Evolutionary conservation across 2,329 filamentous ascomycete species (phyloP).

Genomic region (Mollisia scopiformis): DNA sequence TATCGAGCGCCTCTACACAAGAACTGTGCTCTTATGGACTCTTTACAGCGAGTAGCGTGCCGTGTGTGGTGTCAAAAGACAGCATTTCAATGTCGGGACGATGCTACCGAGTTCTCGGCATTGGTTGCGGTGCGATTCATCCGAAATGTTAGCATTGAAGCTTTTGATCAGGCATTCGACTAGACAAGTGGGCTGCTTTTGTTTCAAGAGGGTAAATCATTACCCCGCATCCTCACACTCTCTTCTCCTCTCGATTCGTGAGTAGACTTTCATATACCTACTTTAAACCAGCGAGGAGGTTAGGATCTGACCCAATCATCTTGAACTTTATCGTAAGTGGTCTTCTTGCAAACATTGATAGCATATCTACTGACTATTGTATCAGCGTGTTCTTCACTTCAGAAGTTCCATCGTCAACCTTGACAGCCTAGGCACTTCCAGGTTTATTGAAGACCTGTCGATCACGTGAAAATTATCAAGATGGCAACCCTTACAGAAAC

Average conservation of each 20-base stretch:
- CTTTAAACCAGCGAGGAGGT: not conserved
- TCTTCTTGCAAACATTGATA: no score
- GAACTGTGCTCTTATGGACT: not conserved
- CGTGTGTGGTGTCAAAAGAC: not conserved
- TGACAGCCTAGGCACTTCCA: no score
- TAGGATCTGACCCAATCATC: not conserved
- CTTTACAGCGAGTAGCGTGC: not conserved
- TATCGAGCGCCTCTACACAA: not conserved
- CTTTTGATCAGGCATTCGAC: not conserved
- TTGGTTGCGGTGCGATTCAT: not conserved
- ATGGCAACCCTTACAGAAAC: slow-evolving; percentile 3
- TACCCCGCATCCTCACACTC: not conserved
- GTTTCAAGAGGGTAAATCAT: not conserved
- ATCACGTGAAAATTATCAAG: not conserved
- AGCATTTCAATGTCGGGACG: not conserved
- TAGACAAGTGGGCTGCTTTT: not conserved
- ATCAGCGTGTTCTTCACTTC: no score
- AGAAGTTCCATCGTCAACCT: no score
- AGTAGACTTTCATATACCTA: not conserved
- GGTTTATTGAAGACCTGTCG: no score
- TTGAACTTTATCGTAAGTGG: not conserved
- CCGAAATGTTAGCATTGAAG: not conserved
- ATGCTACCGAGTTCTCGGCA: not conserved
- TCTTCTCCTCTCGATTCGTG: not conserved
- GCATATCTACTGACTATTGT: no score